These are phyloP conservation scores for Chlorella sp. DNA, from an alignment of 139 green algal species.

Conservation along the genomic window DNA sequence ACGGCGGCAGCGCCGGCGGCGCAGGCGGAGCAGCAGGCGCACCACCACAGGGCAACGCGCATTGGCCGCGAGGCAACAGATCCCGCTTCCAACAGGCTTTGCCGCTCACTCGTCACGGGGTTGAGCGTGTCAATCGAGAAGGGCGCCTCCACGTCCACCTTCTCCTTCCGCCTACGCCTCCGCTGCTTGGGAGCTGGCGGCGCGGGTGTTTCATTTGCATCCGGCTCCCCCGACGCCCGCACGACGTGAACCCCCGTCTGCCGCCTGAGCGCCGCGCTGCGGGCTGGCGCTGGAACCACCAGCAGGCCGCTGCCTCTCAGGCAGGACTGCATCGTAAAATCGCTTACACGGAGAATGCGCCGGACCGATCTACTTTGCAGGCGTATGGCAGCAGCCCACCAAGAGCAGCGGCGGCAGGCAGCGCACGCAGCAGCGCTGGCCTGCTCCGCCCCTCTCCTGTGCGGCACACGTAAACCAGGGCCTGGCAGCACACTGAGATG, in stretches of 20 bases:
- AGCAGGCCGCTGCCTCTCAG: neutral
- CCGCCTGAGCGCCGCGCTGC: neutral
- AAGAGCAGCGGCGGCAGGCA: too few species aligned
- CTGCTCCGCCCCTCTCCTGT: too few species aligned
- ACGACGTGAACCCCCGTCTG: neutral
- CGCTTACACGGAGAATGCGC: neutral
- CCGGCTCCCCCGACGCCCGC: neutral
- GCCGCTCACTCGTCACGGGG: conserved; percentile 7
- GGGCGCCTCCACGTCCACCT: neutral
- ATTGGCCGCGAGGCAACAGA: neutral
- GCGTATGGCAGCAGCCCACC: too few species aligned
- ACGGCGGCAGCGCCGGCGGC: neutral
- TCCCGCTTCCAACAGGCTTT: neutral
- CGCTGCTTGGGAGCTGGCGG: conserved; percentile 4
- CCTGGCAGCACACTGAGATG: too few species aligned
- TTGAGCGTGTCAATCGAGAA: conserved; percentile 4
- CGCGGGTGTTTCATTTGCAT: neutral
- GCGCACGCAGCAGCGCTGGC: too few species aligned
- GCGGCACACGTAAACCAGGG: too few species aligned
- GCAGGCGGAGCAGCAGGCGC: neutral
- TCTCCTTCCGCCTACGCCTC: neutral
- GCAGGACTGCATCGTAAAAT: neutral
- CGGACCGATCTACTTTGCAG: too few species aligned
- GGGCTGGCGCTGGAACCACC: neutral
- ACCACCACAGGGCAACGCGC: neutral